Evolutionary conservation across 2,329 filamentous ascomycete genomes (phyloP).

Genomic region (Escovopsis weberi): DNA sequence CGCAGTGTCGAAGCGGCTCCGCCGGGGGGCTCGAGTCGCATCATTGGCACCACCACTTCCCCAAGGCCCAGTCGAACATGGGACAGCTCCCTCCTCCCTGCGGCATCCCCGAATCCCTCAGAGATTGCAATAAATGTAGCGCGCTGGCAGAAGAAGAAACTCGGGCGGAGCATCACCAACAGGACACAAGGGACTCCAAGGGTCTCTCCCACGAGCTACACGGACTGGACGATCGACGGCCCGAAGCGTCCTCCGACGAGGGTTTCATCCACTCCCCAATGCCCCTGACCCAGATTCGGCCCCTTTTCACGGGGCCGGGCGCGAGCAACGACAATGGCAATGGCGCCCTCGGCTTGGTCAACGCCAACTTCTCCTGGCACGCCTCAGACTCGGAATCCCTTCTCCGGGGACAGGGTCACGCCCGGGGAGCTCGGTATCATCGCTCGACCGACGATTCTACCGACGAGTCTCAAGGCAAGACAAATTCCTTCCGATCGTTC

Average conservation of each 20-base stretch:
- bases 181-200: not conserved
- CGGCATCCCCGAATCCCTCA: not conserved
- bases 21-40: slow-evolving; percentile 1
- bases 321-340: not conserved
- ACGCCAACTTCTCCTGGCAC: slow-evolving; percentile 3
- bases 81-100: not conserved
- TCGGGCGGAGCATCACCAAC: not conserved
- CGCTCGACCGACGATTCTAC: slow-evolving; percentile 4
- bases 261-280: slow-evolving; percentile 6
- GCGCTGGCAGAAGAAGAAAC: not conserved
- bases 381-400: not conserved
- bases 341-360: slow-evolving; percentile 4
- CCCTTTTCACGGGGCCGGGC: slow-evolving; percentile 2
- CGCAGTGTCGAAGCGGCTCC: not conserved
- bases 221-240: not conserved
- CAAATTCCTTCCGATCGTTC: slow-evolving; percentile 13
- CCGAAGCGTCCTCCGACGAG: not conserved
- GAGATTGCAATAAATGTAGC: slow-evolving; percentile 1
- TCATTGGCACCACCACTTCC: slow-evolving; percentile 6
- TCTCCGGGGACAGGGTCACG: slow-evolving; percentile 1
- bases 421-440: slow-evolving; percentile 3
- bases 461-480: not conserved
- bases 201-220: too few species aligned
- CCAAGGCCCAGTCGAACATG: slow-evolving; percentile 4
- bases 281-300: slow-evolving; percentile 8